A percentile compares a stretch with the other conserved stretches of the same genome.
Conservation (phyloP, 305 asterid species). For the Petunia hybrid region DNA sequence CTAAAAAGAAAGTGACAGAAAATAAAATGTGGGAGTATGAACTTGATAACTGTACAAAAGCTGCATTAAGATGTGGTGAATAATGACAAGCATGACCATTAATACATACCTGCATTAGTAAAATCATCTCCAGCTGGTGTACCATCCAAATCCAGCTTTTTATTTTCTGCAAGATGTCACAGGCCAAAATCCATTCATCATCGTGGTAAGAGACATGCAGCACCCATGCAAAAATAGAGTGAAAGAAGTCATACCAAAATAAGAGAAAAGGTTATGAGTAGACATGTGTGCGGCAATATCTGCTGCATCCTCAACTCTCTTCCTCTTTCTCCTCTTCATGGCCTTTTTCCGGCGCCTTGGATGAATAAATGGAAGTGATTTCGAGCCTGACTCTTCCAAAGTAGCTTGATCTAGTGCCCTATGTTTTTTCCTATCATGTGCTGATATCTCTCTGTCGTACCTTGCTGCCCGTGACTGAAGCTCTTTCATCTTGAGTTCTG, state of each 20-base stretch:
- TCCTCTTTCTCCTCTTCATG: constrained; percentile 76
- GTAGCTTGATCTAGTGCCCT: constrained; percentile 48
- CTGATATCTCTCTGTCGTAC: constrained; percentile 53
- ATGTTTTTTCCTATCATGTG: constrained; percentile 53
- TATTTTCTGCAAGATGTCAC: constrained; percentile 62
- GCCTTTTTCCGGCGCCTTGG: constrained; percentile 53
- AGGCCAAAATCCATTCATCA: constrained; percentile 35
- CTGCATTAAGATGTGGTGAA: not conserved
- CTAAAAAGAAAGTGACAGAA: not conserved
- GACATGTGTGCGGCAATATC: constrained; percentile 68
- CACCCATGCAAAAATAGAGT: constrained; percentile 17
- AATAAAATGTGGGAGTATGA: not conserved
- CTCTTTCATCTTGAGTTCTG: constrained; percentile 77
- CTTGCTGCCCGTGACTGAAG: constrained; percentile 71
- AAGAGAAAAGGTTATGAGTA: constrained; percentile 72
- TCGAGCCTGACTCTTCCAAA: constrained; percentile 65
- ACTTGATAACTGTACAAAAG: not conserved
- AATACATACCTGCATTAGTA: constrained; percentile 64
- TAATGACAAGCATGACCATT: not conserved
- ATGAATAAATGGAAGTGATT: constrained; percentile 54
- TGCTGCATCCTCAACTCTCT: constrained; percentile 64
- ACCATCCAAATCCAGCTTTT: constrained; percentile 66
- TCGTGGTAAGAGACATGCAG: constrained; percentile 19
- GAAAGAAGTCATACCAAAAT: constrained; percentile 56
- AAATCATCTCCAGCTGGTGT: constrained; percentile 62